Conservation (phyloP, 345 rosid genomes). For the Linum tenue region DNA sequence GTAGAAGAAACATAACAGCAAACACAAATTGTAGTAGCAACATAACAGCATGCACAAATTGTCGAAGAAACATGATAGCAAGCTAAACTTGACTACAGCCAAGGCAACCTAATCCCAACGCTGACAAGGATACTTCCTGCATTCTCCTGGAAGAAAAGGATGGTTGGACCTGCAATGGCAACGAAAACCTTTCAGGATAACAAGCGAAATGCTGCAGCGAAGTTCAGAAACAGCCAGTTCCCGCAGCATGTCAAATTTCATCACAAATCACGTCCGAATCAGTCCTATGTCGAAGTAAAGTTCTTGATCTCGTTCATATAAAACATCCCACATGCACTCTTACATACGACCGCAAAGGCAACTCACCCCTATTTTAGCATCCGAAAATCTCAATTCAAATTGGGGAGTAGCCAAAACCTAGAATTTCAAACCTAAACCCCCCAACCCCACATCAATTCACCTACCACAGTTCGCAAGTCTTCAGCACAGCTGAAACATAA, state of each 20-base stretch:
- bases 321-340: too few relatives aligned
- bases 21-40: background rate
- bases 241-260: background rate
- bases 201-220: background rate
- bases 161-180: slow-evolving; percentile 80
- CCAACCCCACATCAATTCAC: background rate
- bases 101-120: background rate
- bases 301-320: background rate
- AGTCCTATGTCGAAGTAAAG: background rate
- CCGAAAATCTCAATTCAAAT: background rate
- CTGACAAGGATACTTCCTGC: slow-evolving; percentile 95
- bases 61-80: too few relatives aligned
- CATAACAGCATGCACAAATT: too few relatives aligned
- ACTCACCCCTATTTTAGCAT: background rate
- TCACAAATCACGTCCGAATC: background rate
- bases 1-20: slow-evolving; percentile 7
- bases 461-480: too few relatives aligned
- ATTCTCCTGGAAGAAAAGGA: slow-evolving; percentile 95
- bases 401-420: background rate
- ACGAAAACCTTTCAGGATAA: background rate
- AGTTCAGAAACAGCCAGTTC: background rate
- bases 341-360: background rate
- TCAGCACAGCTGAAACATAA: slow-evolving; percentile 8
- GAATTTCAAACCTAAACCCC: background rate
- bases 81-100: too few relatives aligned